Base-by-base conservation (phyloP, 257 asterid genomes). In the Scutellaria minor region DNA sequence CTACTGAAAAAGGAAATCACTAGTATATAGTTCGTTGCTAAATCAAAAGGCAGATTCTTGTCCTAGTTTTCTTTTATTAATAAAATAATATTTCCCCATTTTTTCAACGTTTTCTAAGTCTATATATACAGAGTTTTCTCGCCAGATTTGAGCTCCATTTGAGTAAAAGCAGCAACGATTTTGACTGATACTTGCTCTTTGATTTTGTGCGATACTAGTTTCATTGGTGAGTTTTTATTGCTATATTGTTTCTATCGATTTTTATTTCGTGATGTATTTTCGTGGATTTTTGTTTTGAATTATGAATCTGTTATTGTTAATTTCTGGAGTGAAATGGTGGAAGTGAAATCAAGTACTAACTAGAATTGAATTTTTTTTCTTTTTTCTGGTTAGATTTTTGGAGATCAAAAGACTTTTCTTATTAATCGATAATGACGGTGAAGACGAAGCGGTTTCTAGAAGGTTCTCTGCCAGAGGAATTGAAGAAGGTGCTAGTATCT, bases 401-500 rank as follows among this genome's bases (percentile, higher is more conserved):
- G 48, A 60, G 5, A 31, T 31, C 37, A 73, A 41, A 50, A n/a
- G 27, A 15, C 6, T 66, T 55, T 4, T 58, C 75, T 11, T 73
- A 53, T 64, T 56, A 57, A 39, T 14, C 44, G 72, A 90, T 7
- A 11, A 47, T 92, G 99, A 91, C 89, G 59, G 89, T 87, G 84
- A 92, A 81, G 93, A 83, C 83, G 3, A 77, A 83, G 51, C 95
- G 81, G 66, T 58, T 77, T 58, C 60, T 67, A 4, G 92, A 86
- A 59, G 93, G 88, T 5, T 59, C 18, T 74, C 61, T 87, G 79
- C 92, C 94, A 1, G 86, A 85, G 68, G 96, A 88, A 72, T 70
- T 92, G 82, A 56, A 63, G 78, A 72, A 82, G 47, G 48, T 95
- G 58, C 79, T 95, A 20, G 11, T 53, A 18, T 68, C 85, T 1